These are phyloP conservation scores for Pythium aristosporum DNA, from an alignment of 352 stramenopile species.

Conservation along the genomic window DNA sequence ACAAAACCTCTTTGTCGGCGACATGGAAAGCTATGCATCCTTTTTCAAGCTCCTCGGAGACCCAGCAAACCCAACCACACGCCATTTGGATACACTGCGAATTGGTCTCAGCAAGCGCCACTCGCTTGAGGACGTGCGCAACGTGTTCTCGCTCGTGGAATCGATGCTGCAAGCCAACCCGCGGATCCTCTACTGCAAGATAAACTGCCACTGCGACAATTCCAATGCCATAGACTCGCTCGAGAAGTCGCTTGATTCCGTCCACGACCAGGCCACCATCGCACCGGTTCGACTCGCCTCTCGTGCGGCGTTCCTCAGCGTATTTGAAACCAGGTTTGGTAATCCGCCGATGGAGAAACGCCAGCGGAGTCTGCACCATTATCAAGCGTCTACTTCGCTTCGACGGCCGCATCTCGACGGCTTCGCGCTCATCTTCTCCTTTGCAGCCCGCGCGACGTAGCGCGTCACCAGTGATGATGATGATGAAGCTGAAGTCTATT, in stretches of 20 bases:
- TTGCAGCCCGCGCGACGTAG: not conserved
- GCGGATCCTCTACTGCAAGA: not conserved
- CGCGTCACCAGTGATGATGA: not conserved
- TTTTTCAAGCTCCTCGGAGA: constrained; percentile 2
- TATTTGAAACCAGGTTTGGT: not conserved
- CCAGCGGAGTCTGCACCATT: no score
- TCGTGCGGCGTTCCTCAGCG: not conserved
- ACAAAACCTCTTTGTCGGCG: not conserved
- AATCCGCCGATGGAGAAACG: no score
- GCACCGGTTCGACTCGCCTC: not conserved
- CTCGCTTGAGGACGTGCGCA: not conserved
- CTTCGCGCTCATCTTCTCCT: not conserved
- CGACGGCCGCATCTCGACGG: not conserved
- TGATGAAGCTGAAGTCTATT: no score
- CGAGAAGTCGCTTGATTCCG: not conserved
- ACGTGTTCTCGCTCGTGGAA: not conserved
- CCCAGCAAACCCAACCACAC: not conserved
- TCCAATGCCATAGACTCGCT: not conserved
- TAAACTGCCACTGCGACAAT: no score
- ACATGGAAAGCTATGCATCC: not conserved
- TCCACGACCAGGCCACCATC: not conserved
- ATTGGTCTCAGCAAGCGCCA: constrained; percentile 3
- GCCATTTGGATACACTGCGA: not conserved
- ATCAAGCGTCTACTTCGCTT: not conserved
- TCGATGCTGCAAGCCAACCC: constrained; percentile 6